Evolutionary conservation across 1,284 basidiomycete species (phyloP), one percentile per base, ranked within the genome.

Genomic region (Chondrostereum purpureum): DNA sequence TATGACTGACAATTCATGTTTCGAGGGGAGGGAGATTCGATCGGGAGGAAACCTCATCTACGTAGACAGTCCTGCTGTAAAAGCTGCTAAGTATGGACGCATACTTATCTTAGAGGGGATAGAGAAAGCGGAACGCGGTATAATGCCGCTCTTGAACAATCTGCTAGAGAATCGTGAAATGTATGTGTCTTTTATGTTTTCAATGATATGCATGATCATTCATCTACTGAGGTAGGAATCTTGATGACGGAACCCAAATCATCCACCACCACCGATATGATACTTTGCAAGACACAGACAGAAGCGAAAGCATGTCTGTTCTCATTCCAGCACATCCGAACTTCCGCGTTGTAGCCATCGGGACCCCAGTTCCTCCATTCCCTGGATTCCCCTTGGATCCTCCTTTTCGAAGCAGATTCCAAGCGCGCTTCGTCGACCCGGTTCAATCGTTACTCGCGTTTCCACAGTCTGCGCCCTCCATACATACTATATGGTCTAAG

Each of bases 241-340:
- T 83, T 19, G 80, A 82, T 50, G 80, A 83, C 46, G 80, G 80
- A 19, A 80, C 87, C 51, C 80, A 91, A 71, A 80, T 83, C 37
- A 70, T 83, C 19, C 80, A 83, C 52, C 73, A 78, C 0, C 73
- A 78, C 45, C 72, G 78, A 33, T 73, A 73, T 51, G 68, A 69
- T 5, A 69, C 75, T 39, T 59, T 82, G 11, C 71, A 74, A 33
- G 27, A 31, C 27, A 45, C 62, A 2, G 53, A 58, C 6, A 52
- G 46, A 3, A 57, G 60, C 3, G 56, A 62, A 12, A 53, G 60
- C 17, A 64, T 63, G 12, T 71, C 70, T 45, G 56, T 60, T 6
- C 78, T 81, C 55, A 70, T 81, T 36, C 74, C 77, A 5, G 80
- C 79, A 2, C 78, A 81, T 61, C 72, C 69, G 61, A 73, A 78